phyloP scores from a whole-genome alignment of 2,329 filamentous ascomycete genomes.

The Aspergillus puulaauensis region DNA sequence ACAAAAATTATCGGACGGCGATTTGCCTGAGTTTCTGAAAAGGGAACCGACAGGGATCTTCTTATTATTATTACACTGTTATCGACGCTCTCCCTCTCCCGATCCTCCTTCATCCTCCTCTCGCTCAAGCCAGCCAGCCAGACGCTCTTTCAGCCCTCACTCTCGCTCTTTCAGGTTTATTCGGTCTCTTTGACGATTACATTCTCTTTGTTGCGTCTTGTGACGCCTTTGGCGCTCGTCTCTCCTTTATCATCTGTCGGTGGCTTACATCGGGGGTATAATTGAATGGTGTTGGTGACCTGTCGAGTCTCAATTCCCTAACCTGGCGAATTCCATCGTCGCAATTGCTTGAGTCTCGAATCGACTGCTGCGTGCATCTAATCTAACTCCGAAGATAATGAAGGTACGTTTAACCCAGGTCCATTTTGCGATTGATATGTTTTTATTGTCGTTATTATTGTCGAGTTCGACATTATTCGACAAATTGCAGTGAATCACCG shows the following conservation, averaged over 20 bases:
- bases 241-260: slow-evolving; percentile 10
- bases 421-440: not conserved
- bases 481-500: slow-evolving; percentile 1
- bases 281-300: slow-evolving; percentile 12
- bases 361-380: not conserved
- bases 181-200: not conserved
- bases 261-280: slow-evolving; percentile 10
- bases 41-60: slow-evolving; percentile 1
- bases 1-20: not conserved
- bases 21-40: not conserved
- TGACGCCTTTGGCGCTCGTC: not conserved
- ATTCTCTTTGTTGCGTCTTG: slow-evolving; percentile 8
- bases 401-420: slow-evolving; percentile 18
- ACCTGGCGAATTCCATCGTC: not conserved
- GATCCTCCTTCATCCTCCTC: slow-evolving; percentile 2
- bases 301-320: slow-evolving; percentile 1
- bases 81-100: not conserved
- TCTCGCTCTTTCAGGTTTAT: slow-evolving; percentile 1
- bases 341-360: not conserved
- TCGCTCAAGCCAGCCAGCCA: not conserved
- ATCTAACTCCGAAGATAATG: slow-evolving; percentile 16
- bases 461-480: slow-evolving; percentile 12
- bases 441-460: slow-evolving; percentile 10
- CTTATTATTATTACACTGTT: slow-evolving; percentile 1
- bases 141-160: slow-evolving; percentile 1